A percentile compares a stretch with the other conserved stretches of the same genome.
These are phyloP conservation scores for Botryotinia convoluta DNA, from an alignment of 2,329 filamentous ascomycete genomes.

Conservation along the genomic window DNA sequence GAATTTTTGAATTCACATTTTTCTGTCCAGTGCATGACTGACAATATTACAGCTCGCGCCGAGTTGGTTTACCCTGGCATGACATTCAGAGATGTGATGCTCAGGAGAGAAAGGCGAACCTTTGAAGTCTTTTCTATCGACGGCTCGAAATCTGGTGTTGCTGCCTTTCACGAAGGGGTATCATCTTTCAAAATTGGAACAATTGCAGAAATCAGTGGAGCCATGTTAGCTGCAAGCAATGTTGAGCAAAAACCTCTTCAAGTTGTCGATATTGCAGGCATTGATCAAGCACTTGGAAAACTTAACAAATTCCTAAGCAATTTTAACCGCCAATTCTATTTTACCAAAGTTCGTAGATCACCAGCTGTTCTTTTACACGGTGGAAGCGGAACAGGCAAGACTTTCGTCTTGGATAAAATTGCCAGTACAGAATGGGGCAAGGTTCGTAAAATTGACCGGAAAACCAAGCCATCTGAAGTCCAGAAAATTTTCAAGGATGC, in stretches of 20 bases:
- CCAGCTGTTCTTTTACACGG: conserved; percentile 62
- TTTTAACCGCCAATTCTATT: conserved; percentile 46
- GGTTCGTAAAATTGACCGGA: conserved; percentile 58
- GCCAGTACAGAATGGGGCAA: conserved; percentile 67
- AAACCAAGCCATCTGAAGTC: conserved; percentile 58
- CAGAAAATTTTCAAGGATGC: conserved; percentile 70
- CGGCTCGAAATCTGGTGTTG: conserved; percentile 44
- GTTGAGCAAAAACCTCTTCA: conserved; percentile 37
- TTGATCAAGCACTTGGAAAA: conserved; percentile 59
- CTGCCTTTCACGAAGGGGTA: conserved; percentile 29
- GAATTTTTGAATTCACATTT: neutral
- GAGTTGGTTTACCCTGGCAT: conserved; percentile 70
- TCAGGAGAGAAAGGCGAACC: conserved; percentile 55
- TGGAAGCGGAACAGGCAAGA: conserved; percentile 81
- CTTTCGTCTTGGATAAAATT: conserved; percentile 66
- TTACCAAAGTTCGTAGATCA: conserved; percentile 32
- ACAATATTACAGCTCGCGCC: conserved; percentile 49
- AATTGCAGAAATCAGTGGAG: conserved; percentile 16
- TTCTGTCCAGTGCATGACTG: conserved; percentile 24
- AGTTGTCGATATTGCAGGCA: conserved; percentile 62
- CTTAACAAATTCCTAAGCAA: conserved; percentile 65
- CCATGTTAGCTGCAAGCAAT: conserved; percentile 19
- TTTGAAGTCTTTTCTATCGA: conserved; percentile 60
- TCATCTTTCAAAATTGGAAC: conserved; percentile 32
- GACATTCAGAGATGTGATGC: conserved; percentile 62